These are phyloP conservation scores for Starmerella gropengiesseri DNA, from an alignment of 805 yeast species.

Conservation along the genomic window DNA sequence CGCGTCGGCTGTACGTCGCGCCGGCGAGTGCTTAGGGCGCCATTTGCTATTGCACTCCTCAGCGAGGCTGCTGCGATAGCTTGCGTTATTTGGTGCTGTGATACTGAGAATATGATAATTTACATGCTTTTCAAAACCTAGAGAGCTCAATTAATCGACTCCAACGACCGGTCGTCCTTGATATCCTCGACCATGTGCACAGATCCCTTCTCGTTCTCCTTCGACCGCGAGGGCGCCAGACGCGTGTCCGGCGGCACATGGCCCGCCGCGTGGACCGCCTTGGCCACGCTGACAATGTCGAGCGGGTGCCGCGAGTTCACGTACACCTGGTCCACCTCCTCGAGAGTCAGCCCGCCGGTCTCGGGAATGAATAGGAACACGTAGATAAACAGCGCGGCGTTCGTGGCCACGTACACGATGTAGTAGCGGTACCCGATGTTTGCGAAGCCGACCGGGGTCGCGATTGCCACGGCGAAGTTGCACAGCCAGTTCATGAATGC, in stretches of 20 bases:
- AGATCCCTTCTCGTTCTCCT: slow-evolving; percentile 12
- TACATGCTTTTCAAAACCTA: too few species aligned
- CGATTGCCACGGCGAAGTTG: slow-evolving; percentile 48
- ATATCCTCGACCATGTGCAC: slow-evolving; percentile 9
- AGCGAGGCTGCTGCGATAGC: neutral
- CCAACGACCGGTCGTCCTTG: neutral
- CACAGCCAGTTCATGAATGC: slow-evolving; percentile 49
- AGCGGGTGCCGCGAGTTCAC: slow-evolving; percentile 14
- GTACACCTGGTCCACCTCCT: slow-evolving; percentile 38
- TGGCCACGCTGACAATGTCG: slow-evolving; percentile 17
- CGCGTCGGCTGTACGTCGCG: too few species aligned
- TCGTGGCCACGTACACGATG: slow-evolving; percentile 46
- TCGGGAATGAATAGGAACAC: slow-evolving; percentile 44
- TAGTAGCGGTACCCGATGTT: slow-evolving; percentile 45
- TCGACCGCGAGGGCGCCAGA: neutral
- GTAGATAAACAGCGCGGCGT: slow-evolving; percentile 38
- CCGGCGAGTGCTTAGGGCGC: too few species aligned
- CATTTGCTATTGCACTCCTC: too few species aligned
- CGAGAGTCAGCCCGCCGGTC: slow-evolving; percentile 49
- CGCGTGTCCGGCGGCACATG: slow-evolving; percentile 15
- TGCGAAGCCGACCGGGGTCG: slow-evolving; percentile 41
- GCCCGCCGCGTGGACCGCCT: slow-evolving; percentile 12
- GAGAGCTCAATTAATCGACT: too few species aligned
- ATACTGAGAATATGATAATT: neutral
- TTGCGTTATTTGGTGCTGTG: neutral